A percentile compares a stretch with the other conserved stretches of the same genome.
Conservation (phyloP, 495 filamentous ascomycete genomes). For the Lophium mytilinum region DNA sequence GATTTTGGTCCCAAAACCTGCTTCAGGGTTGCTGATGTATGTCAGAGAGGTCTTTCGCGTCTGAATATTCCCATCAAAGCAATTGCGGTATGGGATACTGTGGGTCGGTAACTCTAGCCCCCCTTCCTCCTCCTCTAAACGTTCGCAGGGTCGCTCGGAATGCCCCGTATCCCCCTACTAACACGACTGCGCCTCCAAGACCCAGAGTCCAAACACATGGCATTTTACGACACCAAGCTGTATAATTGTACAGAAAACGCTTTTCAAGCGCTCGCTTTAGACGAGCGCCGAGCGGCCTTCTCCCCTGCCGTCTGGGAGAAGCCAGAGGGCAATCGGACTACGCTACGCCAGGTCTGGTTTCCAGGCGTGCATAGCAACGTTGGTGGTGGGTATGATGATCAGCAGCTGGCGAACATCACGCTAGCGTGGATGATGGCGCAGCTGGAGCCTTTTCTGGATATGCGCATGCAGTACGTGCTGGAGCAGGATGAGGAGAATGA, state of each 20-base stretch:
- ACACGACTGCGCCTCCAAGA: conserved; percentile 19
- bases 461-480: conserved; percentile 46
- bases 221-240: conserved; percentile 54
- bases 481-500: conserved; percentile 42
- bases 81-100: conserved; percentile 37
- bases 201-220: conserved; percentile 42
- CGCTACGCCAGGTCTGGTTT: conserved; percentile 66
- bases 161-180: conserved; percentile 24
- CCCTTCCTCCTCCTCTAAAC: background rate
- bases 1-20: conserved; percentile 26
- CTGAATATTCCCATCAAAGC: conserved; percentile 33
- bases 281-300: conserved; percentile 58
- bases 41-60: conserved; percentile 24
- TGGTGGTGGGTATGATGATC: conserved; percentile 52
- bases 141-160: conserved; percentile 24
- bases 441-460: conserved; percentile 51
- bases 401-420: conserved; percentile 55
- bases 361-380: conserved; percentile 60
- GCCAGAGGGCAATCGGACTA: conserved; percentile 33
- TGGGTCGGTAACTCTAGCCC: conserved; percentile 12
- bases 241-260: conserved; percentile 54
- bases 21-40: background rate
- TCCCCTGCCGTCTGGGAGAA: conserved; percentile 58
- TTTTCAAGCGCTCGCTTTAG: conserved; percentile 67
- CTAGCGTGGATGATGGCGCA: conserved; percentile 72